Conservation (phyloP, 139 green algal species). For the Edaphochlamys debaryana region DNA sequence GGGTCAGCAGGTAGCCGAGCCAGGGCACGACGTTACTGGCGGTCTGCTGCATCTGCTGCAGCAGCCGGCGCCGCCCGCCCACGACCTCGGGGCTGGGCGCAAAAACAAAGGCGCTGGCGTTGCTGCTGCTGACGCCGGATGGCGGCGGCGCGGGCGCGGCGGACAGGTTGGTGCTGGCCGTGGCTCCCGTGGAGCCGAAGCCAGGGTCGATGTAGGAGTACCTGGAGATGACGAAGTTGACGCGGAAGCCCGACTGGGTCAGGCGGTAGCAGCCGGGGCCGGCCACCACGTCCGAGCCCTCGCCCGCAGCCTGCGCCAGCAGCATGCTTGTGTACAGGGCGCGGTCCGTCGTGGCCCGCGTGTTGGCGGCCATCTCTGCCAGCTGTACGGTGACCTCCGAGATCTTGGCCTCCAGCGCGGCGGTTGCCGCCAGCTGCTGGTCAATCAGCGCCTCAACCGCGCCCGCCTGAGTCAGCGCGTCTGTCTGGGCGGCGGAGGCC, state of each 20-base stretch:
- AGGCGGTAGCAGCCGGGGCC: slow-evolving; percentile 23
- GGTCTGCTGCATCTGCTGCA: neutral
- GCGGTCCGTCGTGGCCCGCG: slow-evolving; percentile 10
- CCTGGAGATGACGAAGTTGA: neutral
- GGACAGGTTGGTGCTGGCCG: neutral
- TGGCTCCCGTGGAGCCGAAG: neutral
- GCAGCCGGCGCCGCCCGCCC: neutral
- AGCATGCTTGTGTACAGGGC: slow-evolving; percentile 9
- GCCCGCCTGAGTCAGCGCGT: neutral
- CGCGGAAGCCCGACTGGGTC: neutral
- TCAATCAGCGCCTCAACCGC: neutral
- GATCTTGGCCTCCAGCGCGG: neutral
- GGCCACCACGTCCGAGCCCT: neutral
- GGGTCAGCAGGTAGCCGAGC: slow-evolving; percentile 21
- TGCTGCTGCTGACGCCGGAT: no score
- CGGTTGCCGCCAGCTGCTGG: neutral
- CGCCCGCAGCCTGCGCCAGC: neutral
- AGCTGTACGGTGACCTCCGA: neutral
- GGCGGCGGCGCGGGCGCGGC: no score
- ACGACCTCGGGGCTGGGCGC: no score
- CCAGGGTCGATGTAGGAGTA: neutral
- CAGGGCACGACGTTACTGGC: neutral
- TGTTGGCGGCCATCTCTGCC: neutral
- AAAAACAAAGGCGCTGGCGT: no score
- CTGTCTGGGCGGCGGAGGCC: neutral